These are phyloP conservation scores for Hemisphaericaspora nanyangensis DNA, from an alignment of 805 yeast genomes.

Conservation along the genomic window DNA sequence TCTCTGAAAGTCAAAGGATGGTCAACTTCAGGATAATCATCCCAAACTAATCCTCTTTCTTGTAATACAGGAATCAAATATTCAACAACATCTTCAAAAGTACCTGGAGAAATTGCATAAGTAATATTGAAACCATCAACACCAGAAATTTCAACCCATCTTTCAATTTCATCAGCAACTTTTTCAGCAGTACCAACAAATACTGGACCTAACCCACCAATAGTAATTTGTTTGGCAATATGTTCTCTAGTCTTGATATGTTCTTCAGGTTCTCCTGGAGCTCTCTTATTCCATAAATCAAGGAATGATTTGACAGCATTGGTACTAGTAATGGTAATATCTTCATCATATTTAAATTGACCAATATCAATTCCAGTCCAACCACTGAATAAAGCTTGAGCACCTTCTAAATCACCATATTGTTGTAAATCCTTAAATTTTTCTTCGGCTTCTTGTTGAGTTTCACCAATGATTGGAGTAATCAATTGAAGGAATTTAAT, in stretches of 20 bases:
- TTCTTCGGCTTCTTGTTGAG: constrained; percentile 38
- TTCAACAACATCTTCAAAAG: constrained; percentile 35
- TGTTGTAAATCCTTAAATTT: constrained; percentile 28
- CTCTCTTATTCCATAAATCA: constrained; percentile 28
- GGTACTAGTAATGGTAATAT: constrained; percentile 26
- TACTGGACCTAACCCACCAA: constrained; percentile 29
- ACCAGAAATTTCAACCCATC: constrained; percentile 35
- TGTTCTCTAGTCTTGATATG: constrained; percentile 18
- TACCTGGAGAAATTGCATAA: constrained; percentile 32
- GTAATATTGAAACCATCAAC: constrained; percentile 43
- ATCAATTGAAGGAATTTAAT: constrained; percentile 37
- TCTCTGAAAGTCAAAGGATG: constrained; percentile 33
- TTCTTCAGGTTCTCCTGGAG: constrained; percentile 19
- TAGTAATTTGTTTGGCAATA: constrained; percentile 24
- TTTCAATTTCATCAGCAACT: constrained; percentile 37
- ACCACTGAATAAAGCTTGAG: constrained; percentile 36
- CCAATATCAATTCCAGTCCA: constrained; percentile 42
- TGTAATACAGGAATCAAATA: constrained; percentile 34
- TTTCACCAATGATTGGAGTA: constrained; percentile 35
- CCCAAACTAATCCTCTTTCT: constrained; percentile 29
- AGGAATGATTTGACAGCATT: constrained; percentile 30
- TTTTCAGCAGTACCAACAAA: constrained; percentile 32
- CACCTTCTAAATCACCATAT: constrained; percentile 39
- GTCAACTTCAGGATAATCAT: constrained; percentile 29
- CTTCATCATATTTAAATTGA: constrained; percentile 26